Percentiles rank a stretch among this genome's conserved stretches.
phyloP scores from a whole-genome alignment of 2,329 filamentous ascomycete species.

The Xylaria polymorpha region DNA sequence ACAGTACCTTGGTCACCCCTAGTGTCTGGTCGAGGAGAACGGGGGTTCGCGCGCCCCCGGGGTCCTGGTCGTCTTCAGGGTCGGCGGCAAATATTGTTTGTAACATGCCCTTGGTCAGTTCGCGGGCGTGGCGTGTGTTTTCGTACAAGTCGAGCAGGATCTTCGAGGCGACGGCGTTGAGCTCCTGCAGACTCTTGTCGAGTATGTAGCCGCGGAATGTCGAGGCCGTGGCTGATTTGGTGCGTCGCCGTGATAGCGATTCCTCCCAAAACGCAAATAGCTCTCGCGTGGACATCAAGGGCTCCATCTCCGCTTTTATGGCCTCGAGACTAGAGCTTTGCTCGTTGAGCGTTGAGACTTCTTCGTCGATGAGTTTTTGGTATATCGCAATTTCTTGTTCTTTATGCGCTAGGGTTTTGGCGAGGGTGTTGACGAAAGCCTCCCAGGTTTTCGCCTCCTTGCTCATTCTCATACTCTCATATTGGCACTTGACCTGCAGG shows the following conservation, averaged over 20 bases:
- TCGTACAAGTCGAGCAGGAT: conserved; percentile 49
- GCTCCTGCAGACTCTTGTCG: conserved; percentile 45
- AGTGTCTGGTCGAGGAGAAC: conserved; percentile 47
- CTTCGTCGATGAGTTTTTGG: conserved; percentile 34
- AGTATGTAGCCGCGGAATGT: conserved; percentile 48
- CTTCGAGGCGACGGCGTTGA: conserved; percentile 46
- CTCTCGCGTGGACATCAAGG: conserved; percentile 36
- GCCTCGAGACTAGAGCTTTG: conserved; percentile 13
- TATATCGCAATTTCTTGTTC: conserved; percentile 39
- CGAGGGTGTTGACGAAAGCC: neutral
- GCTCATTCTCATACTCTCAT: neutral
- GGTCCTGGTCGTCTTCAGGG: conserved; percentile 21
- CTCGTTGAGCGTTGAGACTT: conserved; percentile 30
- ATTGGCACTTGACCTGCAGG: conserved; percentile 18
- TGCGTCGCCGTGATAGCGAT: conserved; percentile 40
- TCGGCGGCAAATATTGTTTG: conserved; percentile 41
- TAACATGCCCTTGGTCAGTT: conserved; percentile 45
- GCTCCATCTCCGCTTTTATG: conserved; percentile 24
- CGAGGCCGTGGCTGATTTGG: conserved; percentile 29
- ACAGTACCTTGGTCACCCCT: conserved; percentile 41
- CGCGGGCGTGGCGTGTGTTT: conserved; percentile 45
- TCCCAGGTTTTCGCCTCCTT: conserved; percentile 9
- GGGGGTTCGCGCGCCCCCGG: neutral
- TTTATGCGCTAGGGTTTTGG: conserved; percentile 25
- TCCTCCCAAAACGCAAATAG: conserved; percentile 48